Conservation (phyloP, 352 stramenopile species). For the Globisporangium paroecandrum region DNA sequence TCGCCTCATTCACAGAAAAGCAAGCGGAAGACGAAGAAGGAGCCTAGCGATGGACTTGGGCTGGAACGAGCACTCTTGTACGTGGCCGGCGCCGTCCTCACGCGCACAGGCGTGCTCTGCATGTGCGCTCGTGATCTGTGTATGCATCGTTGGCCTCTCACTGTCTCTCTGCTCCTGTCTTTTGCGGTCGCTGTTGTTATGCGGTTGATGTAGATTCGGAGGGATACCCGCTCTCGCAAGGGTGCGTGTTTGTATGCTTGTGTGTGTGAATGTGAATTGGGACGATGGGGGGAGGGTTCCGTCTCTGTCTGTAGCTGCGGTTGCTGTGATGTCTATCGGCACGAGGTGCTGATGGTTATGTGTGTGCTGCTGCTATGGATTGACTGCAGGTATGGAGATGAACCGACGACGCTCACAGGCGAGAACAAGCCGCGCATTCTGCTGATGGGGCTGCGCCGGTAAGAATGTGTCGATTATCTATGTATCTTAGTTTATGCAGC, state of each 20-base stretch:
- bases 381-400: slow-evolving; percentile 57
- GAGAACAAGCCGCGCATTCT: slow-evolving; percentile 94
- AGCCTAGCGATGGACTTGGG: slow-evolving; percentile 43
- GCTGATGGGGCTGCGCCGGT: slow-evolving; percentile 95
- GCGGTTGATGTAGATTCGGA: slow-evolving; percentile 23
- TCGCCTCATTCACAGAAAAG: not conserved
- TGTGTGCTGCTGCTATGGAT: slow-evolving; percentile 1
- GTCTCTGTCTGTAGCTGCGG: not conserved
- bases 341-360: not conserved
- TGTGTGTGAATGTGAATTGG: not conserved
- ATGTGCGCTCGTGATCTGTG: not conserved
- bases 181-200: slow-evolving; percentile 2
- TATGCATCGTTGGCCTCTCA: slow-evolving; percentile 1
- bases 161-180: not conserved
- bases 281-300: no score
- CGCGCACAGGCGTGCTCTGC: not conserved
- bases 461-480: not conserved
- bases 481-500: not conserved
- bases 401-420: slow-evolving; percentile 66
- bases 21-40: not conserved
- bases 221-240: slow-evolving; percentile 33
- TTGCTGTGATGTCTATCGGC: not conserved
- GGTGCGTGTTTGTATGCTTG: slow-evolving; percentile 15
- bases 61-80: slow-evolving; percentile 80
- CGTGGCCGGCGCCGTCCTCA: slow-evolving; percentile 17